These are phyloP conservation scores for Pyracantha coccinea DNA, from an alignment of 331 rosid genomes.

Conservation along the genomic window DNA sequence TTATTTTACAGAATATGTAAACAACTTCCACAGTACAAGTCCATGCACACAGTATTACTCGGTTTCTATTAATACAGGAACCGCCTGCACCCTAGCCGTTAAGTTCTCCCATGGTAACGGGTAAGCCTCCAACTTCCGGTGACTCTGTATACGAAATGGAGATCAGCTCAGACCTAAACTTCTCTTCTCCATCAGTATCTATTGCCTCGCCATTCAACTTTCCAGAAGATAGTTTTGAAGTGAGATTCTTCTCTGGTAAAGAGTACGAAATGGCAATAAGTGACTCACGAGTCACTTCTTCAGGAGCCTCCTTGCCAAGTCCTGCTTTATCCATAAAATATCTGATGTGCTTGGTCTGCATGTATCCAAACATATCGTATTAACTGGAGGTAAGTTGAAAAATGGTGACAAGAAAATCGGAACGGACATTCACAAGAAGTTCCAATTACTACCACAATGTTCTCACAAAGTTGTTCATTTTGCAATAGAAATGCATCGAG, in stretches of 20 bases:
- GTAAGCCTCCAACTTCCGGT: conserved; percentile 24
- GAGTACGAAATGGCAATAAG: conserved; percentile 41
- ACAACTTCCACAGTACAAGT: not conserved
- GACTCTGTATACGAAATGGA: conserved; percentile 38
- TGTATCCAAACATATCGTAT: not conserved
- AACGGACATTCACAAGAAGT: not conserved
- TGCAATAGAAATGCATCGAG: not conserved
- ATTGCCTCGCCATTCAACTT: conserved; percentile 19
- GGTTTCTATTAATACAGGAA: not conserved
- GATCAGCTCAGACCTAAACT: conserved; percentile 43
- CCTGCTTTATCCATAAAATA: conserved; percentile 41
- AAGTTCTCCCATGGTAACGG: conserved; percentile 15
- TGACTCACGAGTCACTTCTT: conserved; percentile 54
- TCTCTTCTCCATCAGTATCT: conserved; percentile 29
- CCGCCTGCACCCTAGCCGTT: conserved; percentile 3
- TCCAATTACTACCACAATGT: not conserved
- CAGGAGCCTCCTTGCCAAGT: conserved; percentile 23
- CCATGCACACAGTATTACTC: conserved; percentile 1
- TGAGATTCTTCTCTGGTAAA: conserved; percentile 29
- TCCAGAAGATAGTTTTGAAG: conserved; percentile 18
- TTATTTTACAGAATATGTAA: conserved; percentile 10
- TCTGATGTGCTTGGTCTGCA: conserved; percentile 23
- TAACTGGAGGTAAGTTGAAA: not conserved
- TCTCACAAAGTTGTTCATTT: not conserved
- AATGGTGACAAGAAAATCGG: not conserved